A percentile compares a stretch with the other conserved stretches of the same genome.
Conservation (phyloP, 2,329 filamentous ascomycete species). For the Hortaea sp. region DNA sequence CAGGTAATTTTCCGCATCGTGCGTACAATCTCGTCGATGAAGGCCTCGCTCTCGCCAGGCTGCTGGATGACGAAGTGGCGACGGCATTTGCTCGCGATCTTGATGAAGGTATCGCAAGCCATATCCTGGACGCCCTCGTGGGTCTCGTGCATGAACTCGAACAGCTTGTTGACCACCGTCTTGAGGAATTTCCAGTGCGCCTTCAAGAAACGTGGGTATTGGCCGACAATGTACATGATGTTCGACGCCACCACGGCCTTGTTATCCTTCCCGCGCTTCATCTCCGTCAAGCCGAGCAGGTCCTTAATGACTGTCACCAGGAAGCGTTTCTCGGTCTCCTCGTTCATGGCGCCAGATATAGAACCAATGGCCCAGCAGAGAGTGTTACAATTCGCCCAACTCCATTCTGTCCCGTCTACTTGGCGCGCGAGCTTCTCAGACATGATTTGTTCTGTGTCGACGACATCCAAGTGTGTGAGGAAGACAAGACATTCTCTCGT, state of each 20-base stretch:
- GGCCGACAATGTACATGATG: constrained; percentile 99
- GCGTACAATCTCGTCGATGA: constrained; percentile 96
- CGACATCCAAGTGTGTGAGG: constrained; percentile 90
- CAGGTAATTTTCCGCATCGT: constrained; percentile 93
- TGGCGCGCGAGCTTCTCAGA: constrained; percentile 94
- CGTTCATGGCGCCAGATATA: constrained; percentile 97
- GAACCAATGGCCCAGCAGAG: constrained; percentile 99
- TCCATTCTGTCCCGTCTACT: constrained; percentile 94
- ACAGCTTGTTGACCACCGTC: constrained; percentile 98
- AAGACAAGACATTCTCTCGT: constrained; percentile 96
- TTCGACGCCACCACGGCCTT: constrained; percentile 98
- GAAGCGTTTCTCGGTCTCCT: constrained; percentile 98
- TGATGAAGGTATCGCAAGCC: constrained; percentile 99
- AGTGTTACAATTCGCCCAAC: constrained; percentile 99
- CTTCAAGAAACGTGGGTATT: constrained; percentile 96
- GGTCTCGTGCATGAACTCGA: constrained; percentile 99
- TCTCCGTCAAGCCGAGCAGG: constrained; percentile 88
- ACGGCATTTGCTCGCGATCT: constrained; percentile 96
- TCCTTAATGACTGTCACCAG: constrained; percentile 98
- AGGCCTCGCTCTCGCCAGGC: constrained; percentile 86
- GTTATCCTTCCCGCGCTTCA: constrained; percentile 99
- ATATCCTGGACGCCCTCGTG: constrained; percentile 99
- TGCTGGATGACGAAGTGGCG: constrained; percentile 95
- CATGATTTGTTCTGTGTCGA: constrained; percentile 98
- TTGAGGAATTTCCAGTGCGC: constrained; percentile 99